Evolutionary conservation across 2,329 filamentous ascomycete genomes (phyloP).

Genomic region (Claviceps citrina): DNA sequence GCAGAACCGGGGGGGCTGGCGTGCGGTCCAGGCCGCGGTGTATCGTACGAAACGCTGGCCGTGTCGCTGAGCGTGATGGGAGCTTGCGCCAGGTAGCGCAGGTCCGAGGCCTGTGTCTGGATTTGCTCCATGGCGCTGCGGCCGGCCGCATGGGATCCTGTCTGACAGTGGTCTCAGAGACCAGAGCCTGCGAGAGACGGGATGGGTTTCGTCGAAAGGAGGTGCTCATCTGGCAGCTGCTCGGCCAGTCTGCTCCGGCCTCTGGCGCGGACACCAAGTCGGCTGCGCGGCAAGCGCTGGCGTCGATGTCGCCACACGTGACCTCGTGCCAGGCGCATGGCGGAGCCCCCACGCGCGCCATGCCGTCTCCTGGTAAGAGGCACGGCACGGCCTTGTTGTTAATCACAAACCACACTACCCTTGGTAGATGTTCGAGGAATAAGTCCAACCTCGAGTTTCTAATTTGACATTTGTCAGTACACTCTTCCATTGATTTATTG

Average conservation of each 20-base stretch:
- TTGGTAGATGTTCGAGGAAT: too few relatives aligned
- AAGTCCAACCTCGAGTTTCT: too few relatives aligned
- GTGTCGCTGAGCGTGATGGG: conserved; percentile 17
- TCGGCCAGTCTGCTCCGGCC: neutral
- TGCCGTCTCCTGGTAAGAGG: too few relatives aligned
- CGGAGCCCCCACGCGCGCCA: too few relatives aligned
- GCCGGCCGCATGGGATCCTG: conserved; percentile 2
- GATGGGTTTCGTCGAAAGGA: neutral
- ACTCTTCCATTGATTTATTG: neutral
- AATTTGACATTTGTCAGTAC: neutral
- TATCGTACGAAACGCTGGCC: conserved; percentile 18
- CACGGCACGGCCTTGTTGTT: too few relatives aligned
- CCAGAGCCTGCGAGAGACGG: neutral
- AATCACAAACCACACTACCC: too few relatives aligned
- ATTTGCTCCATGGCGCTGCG: conserved; percentile 33
- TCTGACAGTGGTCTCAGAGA: neutral
- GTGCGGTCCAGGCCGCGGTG: conserved; percentile 17
- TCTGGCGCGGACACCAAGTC: too few relatives aligned
- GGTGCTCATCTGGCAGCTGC: neutral
- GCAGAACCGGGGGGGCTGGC: conserved; percentile 23
- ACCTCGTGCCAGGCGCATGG: too few relatives aligned
- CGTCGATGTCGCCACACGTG: too few relatives aligned
- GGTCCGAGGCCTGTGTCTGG: conserved; percentile 37
- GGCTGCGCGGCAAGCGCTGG: too few relatives aligned
- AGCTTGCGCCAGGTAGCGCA: conserved; percentile 33